phyloP scores from a whole-genome alignment of 2,329 filamentous ascomycete genomes.

The Aphanocladium album region DNA sequence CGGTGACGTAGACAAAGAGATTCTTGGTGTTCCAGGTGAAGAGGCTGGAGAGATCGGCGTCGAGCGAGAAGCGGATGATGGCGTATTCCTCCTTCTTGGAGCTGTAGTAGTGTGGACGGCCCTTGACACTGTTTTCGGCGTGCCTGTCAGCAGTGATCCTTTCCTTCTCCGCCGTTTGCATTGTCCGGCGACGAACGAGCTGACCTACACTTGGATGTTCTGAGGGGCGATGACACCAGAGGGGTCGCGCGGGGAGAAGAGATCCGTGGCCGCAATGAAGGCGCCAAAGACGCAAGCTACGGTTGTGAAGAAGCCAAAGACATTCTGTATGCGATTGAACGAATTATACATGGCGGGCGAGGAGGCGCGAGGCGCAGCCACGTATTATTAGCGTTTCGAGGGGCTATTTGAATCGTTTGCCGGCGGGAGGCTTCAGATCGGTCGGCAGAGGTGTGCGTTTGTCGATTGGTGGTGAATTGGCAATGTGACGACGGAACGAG shows the following conservation, averaged over 20 bases:
- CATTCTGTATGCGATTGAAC: slow-evolving; percentile 78
- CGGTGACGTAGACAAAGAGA: slow-evolving; percentile 92
- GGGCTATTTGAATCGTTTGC: background rate
- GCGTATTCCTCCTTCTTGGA: slow-evolving; percentile 93
- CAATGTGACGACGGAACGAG: slow-evolving; percentile 8
- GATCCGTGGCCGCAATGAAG: slow-evolving; percentile 74
- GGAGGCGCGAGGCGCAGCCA: background rate
- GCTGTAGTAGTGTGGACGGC: slow-evolving; percentile 93
- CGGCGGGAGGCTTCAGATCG: background rate
- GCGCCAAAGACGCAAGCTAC: slow-evolving; percentile 77
- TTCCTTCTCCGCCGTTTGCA: background rate
- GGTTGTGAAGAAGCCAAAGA: slow-evolving; percentile 97
- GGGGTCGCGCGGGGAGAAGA: slow-evolving; percentile 65
- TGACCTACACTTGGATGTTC: slow-evolving; percentile 76
- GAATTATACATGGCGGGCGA: slow-evolving; percentile 73
- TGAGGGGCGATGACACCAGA: slow-evolving; percentile 58
- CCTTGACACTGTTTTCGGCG: slow-evolving; percentile 63
- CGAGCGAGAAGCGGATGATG: slow-evolving; percentile 85
- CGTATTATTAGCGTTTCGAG: background rate
- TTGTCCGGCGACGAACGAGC: background rate
- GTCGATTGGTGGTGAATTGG: slow-evolving; percentile 13
- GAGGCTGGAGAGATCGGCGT: slow-evolving; percentile 83
- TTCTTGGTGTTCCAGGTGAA: slow-evolving; percentile 99
- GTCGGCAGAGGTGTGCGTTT: background rate
- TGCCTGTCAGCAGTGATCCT: background rate